Evolutionary conservation across 1,139 yeast species (phyloP).

Genomic region (Yarrowia galli): DNA sequence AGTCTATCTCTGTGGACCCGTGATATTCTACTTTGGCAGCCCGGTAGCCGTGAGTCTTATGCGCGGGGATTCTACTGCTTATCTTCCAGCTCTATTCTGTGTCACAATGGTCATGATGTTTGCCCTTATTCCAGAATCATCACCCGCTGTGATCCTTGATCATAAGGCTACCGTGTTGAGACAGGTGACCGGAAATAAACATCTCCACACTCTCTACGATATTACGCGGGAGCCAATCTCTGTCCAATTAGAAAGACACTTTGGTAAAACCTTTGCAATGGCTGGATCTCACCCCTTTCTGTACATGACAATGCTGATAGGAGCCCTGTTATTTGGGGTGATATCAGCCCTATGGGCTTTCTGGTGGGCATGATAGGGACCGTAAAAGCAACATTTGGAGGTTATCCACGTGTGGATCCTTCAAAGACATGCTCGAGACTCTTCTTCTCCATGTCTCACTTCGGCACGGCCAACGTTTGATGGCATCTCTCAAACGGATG

Average conservation of each 20-base stretch:
- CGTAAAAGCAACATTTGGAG: background rate
- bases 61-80: background rate
- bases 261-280: slow-evolving; percentile 3
- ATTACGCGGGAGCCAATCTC: slow-evolving; percentile 1
- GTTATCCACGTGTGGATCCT: background rate
- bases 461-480: background rate
- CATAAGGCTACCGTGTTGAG: background rate
- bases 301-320: slow-evolving; percentile 4
- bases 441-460: slow-evolving; percentile 16
- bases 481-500: background rate
- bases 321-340: slow-evolving; percentile 19
- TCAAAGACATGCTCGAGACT: background rate
- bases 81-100: background rate
- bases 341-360: slow-evolving; percentile 11
- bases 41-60: slow-evolving; percentile 3
- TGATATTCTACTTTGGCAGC: background rate
- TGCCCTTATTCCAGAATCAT: background rate
- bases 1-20: slow-evolving; percentile 14
- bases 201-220: background rate
- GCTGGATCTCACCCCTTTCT: background rate
- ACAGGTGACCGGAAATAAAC: slow-evolving; percentile 13
- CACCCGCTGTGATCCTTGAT: slow-evolving; percentile 6
- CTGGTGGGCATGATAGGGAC: slow-evolving; percentile 27
- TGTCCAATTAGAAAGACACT: background rate
- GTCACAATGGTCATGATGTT: background rate